Conservation (phyloP, 345 rosid species). For the Sonneratia caseolaris region DNA sequence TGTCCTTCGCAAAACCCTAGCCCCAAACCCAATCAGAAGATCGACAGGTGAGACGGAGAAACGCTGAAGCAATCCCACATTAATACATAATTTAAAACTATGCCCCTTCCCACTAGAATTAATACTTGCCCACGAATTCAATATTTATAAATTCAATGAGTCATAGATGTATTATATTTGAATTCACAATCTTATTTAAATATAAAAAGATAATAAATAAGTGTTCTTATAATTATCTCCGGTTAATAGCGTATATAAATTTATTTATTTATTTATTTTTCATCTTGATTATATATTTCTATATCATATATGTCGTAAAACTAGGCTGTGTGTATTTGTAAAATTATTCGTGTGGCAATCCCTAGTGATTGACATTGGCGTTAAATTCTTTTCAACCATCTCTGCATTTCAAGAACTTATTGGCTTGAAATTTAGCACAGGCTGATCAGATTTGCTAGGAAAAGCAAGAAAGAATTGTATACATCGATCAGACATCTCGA, state of each 20-base stretch:
- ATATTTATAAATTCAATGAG: no score
- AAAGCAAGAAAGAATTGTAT: no score
- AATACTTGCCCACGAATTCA: no score
- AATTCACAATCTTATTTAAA: no score
- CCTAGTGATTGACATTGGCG: background rate
- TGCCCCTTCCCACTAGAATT: no score
- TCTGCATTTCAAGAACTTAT: background rate
- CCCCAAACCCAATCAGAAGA: background rate
- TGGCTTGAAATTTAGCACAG: constrained; percentile 6
- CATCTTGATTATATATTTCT: no score
- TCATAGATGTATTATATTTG: no score
- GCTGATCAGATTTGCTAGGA: background rate
- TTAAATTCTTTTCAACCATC: background rate
- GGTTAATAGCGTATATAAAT: no score
- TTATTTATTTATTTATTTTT: no score
- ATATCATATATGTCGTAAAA: background rate
- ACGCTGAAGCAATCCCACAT: background rate
- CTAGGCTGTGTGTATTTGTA: background rate
- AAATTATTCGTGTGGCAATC: background rate
- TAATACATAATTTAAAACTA: background rate
- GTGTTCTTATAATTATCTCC: no score
- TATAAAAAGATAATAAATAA: no score
- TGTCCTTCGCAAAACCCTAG: constrained; percentile 3
- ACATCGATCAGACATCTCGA: background rate
- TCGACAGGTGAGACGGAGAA: background rate